Percentiles rank a stretch among this genome's conserved stretches.
phyloP scores from a whole-genome alignment of 169 alveolate genomes.

The Plasmodium knowlesi region DNA sequence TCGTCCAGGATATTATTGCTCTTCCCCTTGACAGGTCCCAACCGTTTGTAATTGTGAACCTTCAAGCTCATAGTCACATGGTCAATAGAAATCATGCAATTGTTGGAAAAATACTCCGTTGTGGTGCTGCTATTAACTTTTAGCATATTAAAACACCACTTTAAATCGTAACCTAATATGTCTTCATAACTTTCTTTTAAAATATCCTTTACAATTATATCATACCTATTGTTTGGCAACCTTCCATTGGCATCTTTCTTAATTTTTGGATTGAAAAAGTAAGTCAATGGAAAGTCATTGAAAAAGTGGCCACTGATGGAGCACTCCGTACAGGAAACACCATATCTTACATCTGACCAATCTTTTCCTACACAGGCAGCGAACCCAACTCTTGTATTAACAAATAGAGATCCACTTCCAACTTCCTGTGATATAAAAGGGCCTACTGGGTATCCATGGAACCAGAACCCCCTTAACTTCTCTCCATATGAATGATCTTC shows the following conservation, averaged over 20 bases:
- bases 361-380: slow-evolving; percentile 80
- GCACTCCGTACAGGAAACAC: slow-evolving; percentile 90
- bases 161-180: slow-evolving; percentile 50
- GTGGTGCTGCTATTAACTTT: slow-evolving; percentile 66
- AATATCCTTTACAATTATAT: slow-evolving; percentile 61
- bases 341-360: slow-evolving; percentile 78
- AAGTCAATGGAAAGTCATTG: slow-evolving; percentile 88
- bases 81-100: slow-evolving; percentile 66
- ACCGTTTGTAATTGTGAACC: slow-evolving; percentile 51
- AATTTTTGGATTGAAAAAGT: slow-evolving; percentile 83
- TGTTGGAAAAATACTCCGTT: slow-evolving; percentile 33
- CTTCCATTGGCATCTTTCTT: slow-evolving; percentile 66
- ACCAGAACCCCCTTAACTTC: slow-evolving; percentile 88
- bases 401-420: slow-evolving; percentile 89
- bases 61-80: slow-evolving; percentile 72
- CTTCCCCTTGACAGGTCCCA: slow-evolving; percentile 18
- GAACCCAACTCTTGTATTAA: slow-evolving; percentile 85
- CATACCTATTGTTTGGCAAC: slow-evolving; percentile 66
- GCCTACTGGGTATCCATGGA: slow-evolving; percentile 92
- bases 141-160: slow-evolving; percentile 74
- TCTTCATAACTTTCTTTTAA: slow-evolving; percentile 66
- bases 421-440: slow-evolving; percentile 91
- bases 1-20: slow-evolving; percentile 37
- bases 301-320: slow-evolving; percentile 92
- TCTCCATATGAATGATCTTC: slow-evolving; percentile 91